Evolutionary conservation across 2,329 filamentous ascomycete species (phyloP), one percentile per base, ranked within the genome.

Genomic region (Dothistroma septosporum): DNA sequence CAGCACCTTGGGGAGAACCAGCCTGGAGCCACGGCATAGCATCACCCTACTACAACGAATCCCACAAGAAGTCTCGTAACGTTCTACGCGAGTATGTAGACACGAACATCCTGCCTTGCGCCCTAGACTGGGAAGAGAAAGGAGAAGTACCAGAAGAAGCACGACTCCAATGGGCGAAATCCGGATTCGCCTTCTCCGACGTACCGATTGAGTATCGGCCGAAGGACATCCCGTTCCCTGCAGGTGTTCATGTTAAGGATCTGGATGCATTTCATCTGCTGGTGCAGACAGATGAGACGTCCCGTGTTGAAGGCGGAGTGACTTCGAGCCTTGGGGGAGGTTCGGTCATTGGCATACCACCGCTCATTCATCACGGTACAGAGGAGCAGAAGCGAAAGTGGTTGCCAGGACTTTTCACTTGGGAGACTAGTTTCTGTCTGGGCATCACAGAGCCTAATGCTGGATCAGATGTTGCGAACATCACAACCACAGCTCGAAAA

Each of bases 371-470:
- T 53, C 84, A 85, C 66, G 87, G 87, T 1, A 87, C 80, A 0
- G 74, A 79, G 33, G 80, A 80, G 69, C 86, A 88, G 73, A 85
- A 85, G 70, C 72, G 69, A 19, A 78, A 78, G 48, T 89, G 83
- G 80, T 74, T 88, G 11, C 84, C 84, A 0, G 80, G 79, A 0
- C 76, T 88, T 33, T 85, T 86, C 48, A 78, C 73, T 8, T 84
- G 85, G 64, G 79, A 83, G 59, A 83, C 84, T 6, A 80, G 81
- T 57, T 87, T 88, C 68, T 87, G 84, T 68, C 74, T 88, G 11
- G 85, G 84, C 1, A 84, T 88, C 61, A 88, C 86, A 1, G 86
- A 89, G 70, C 85, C 86, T 0, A 69, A 60, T 55, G 84, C 82
- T 59, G 83, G 84, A 0, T 87, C 84, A 0, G 87, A 89, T 68